Evolutionary conservation across 2,329 filamentous ascomycete species (phyloP).

Genomic region (Colletotrichum limetticola): DNA sequence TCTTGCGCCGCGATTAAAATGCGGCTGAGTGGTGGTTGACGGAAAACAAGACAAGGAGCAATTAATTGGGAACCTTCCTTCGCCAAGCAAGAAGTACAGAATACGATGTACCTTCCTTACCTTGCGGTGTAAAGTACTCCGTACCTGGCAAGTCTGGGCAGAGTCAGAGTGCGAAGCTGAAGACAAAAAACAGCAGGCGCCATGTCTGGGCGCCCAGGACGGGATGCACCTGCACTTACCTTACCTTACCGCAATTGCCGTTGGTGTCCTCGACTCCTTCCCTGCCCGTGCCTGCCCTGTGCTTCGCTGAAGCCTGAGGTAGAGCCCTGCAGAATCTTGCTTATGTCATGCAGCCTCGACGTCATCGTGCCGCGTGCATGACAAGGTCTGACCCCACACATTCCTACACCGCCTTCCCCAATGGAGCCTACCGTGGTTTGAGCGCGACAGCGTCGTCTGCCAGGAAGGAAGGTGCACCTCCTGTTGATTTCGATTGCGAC

Average conservation of each 20-base stretch:
- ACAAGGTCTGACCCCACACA: not conserved
- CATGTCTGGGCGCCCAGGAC: not conserved
- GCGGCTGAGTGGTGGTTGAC: not conserved
- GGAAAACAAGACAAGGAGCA: not conserved
- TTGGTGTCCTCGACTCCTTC: not conserved
- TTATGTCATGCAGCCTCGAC: constrained; percentile 15
- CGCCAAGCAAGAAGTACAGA: no score
- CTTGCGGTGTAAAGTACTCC: no score
- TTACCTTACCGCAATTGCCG: not conserved
- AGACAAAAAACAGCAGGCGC: not conserved
- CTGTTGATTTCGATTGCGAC: not conserved
- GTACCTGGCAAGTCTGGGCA: no score
- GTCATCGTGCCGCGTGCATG: constrained; percentile 16
- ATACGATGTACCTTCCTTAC: no score
- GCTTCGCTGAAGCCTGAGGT: not conserved
- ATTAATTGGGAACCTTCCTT: not conserved
- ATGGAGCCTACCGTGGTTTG: constrained; percentile 8
- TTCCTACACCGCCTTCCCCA: not conserved
- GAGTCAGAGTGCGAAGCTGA: not conserved
- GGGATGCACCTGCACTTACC: not conserved
- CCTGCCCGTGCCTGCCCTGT: no score
- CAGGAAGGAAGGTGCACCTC: not conserved
- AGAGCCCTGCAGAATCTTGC: not conserved
- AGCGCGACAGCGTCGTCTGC: not conserved
- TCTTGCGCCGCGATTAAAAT: not conserved